Percentiles rank a stretch among this genome's conserved stretches.
These are phyloP conservation scores for Yamadazyma olivae DNA, from an alignment of 805 yeast genomes.

Conservation along the genomic window DNA sequence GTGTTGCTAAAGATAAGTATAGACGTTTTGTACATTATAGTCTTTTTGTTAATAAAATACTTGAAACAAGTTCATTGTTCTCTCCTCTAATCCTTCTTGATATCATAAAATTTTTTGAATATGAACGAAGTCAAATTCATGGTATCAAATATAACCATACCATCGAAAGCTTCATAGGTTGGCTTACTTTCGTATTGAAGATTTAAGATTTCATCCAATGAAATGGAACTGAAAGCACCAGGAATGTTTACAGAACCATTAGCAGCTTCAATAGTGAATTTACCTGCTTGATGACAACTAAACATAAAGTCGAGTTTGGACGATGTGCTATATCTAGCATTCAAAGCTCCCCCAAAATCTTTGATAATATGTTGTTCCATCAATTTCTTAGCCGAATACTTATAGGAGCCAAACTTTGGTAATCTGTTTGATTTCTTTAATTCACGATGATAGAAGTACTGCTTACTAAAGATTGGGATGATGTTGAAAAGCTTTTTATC, in stretches of 20 bases:
- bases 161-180: slow-evolving; percentile 57
- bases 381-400: slow-evolving; percentile 71
- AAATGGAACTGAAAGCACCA: slow-evolving; percentile 53
- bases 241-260: slow-evolving; percentile 67
- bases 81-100: slow-evolving; percentile 30
- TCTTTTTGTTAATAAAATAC: neutral
- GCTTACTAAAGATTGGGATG: slow-evolving; percentile 61
- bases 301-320: slow-evolving; percentile 73
- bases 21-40: slow-evolving; percentile 1
- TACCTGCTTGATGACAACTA: slow-evolving; percentile 70
- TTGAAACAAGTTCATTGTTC: too few species aligned
- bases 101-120: slow-evolving; percentile 71
- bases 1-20: neutral
- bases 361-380: slow-evolving; percentile 68
- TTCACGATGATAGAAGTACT: slow-evolving; percentile 72
- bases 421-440: slow-evolving; percentile 62
- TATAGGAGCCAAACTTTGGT: slow-evolving; percentile 75
- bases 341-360: slow-evolving; percentile 54
- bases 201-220: slow-evolving; percentile 69
- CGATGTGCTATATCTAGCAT: slow-evolving; percentile 38
- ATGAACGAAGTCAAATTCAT: slow-evolving; percentile 65
- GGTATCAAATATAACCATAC: slow-evolving; percentile 67
- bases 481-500: slow-evolving; percentile 48
- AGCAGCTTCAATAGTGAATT: slow-evolving; percentile 71
- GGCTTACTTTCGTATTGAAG: slow-evolving; percentile 68